Conservation (phyloP, 2,329 filamentous ascomycete species). For the Claviceps monticola region DNA sequence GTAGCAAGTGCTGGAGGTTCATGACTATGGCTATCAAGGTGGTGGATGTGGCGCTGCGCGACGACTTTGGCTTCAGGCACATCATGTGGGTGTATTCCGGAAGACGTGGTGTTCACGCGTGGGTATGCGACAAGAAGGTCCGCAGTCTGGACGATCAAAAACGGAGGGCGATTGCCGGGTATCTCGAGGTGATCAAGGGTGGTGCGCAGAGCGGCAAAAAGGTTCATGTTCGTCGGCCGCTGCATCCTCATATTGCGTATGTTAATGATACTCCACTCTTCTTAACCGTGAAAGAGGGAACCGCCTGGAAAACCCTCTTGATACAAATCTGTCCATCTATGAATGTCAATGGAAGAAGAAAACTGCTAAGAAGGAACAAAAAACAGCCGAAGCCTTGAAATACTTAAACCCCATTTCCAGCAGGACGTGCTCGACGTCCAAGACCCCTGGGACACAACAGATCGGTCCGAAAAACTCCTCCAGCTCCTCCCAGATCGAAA, state of each 20-base stretch:
- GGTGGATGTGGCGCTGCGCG: slow-evolving; percentile 69
- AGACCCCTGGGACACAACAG: slow-evolving; percentile 64
- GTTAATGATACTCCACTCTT: slow-evolving; percentile 12
- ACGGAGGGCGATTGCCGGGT: slow-evolving; percentile 72
- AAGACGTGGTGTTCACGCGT: slow-evolving; percentile 90
- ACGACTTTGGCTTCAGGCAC: slow-evolving; percentile 94
- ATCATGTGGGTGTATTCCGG: slow-evolving; percentile 99
- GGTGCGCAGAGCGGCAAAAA: slow-evolving; percentile 76
- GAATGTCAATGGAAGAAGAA: too few relatives aligned
- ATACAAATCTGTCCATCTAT: too few relatives aligned
- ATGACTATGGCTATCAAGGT: slow-evolving; percentile 97
- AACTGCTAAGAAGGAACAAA: slow-evolving; percentile 6
- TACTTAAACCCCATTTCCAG: slow-evolving; percentile 74
- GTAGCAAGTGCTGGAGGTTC: slow-evolving; percentile 88
- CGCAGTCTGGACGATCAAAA: slow-evolving; percentile 75
- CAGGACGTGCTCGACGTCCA: slow-evolving; percentile 69
- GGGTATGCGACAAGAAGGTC: slow-evolving; percentile 88
- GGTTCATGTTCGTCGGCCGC: slow-evolving; percentile 67
- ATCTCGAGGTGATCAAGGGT: slow-evolving; percentile 80
- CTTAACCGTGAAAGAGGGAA: too few relatives aligned
- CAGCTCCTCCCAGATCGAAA: slow-evolving; percentile 69
- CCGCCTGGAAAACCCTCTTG: too few relatives aligned
- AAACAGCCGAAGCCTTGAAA: slow-evolving; percentile 62
- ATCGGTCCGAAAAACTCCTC: slow-evolving; percentile 65
- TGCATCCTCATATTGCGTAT: slow-evolving; percentile 78